Conservation (phyloP, 768 basidiomycete genomes). For the Baorangia bicolor region DNA sequence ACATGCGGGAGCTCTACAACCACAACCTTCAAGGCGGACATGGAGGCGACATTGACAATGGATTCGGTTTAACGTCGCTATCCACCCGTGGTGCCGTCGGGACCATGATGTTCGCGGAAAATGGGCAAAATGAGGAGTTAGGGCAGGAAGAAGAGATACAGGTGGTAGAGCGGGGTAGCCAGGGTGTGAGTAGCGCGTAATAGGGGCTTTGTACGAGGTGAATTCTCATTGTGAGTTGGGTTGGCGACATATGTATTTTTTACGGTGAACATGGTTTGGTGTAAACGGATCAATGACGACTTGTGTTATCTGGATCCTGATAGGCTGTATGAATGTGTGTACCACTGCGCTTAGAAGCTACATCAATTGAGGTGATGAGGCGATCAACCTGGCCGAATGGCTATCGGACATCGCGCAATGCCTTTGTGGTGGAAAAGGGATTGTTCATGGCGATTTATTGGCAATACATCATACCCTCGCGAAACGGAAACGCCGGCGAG, state of each 20-base stretch:
- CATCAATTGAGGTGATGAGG: neutral
- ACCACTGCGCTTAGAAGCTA: neutral
- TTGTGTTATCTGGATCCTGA: neutral
- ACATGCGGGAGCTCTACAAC: no score
- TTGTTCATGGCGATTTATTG: neutral
- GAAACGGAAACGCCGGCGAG: neutral
- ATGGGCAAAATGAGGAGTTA: neutral
- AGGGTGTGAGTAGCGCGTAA: neutral
- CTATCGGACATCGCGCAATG: neutral
- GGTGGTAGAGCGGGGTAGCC: neutral
- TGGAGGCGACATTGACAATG: no score
- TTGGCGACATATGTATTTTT: no score
- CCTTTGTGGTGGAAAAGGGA: neutral
- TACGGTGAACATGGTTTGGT: no score
- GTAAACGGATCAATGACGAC: neutral
- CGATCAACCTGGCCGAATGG: neutral
- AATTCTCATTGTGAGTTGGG: neutral
- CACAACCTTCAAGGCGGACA: no score
- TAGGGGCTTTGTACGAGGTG: neutral
- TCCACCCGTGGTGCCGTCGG: neutral
- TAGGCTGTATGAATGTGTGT: neutral
- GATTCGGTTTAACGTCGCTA: neutral
- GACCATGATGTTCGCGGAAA: neutral
- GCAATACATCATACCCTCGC: neutral
- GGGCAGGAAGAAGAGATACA: neutral